Base-by-base conservation (phyloP, 129 eudicot genomes). In the Pittosporum tobira region DNA sequence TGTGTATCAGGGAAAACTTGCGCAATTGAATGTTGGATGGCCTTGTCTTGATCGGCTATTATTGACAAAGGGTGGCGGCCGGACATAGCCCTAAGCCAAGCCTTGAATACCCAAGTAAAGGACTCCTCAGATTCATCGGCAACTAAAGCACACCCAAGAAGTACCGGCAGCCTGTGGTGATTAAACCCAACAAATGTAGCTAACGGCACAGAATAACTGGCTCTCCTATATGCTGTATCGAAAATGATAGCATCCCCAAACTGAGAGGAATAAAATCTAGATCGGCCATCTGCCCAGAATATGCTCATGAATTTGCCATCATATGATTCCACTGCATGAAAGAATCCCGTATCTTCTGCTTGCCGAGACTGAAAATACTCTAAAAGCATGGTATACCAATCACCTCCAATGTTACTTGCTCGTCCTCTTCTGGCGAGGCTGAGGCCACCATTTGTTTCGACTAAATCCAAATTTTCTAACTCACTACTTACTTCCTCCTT, bases 231-330 rank as follows among this genome's bases (percentile, higher is more conserved):
- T 3, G 85, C 30, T 20, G 96, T 83, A 54, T 83, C 96, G 20
- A 87, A 80, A 15, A 83, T 74, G 47, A 87, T 55, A 23, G 86
- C 84, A 52, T 87, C 96, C 19, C 96, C 96, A 43, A 87, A 87
- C 49, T 87, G 94, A 19, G 83, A 68, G 69, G 85, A 74, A 0
- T 85, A 73, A 50, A 87, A 87, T 75, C 96, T 75, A 3, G 96
- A 80, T 37, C 88, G 81, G 5, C 83, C 82, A 59, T 87, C 96
- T 4, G 88, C 96, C 96, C 96, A 87, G 63, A 87, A 87, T 24
- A 83, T 24, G 46, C 77, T 83, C 94, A 83, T 75, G 71, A 71
- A 78, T 62, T 75, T 75, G 31, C 84, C 81, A 15, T 78, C 74
- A 42, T 81, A 77, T 51, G 77, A 78, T 67, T 87, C 88, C 53